Evolutionary conservation across 169 alveolate species (phyloP).

Genomic region (Plasmodium gonderi): DNA sequence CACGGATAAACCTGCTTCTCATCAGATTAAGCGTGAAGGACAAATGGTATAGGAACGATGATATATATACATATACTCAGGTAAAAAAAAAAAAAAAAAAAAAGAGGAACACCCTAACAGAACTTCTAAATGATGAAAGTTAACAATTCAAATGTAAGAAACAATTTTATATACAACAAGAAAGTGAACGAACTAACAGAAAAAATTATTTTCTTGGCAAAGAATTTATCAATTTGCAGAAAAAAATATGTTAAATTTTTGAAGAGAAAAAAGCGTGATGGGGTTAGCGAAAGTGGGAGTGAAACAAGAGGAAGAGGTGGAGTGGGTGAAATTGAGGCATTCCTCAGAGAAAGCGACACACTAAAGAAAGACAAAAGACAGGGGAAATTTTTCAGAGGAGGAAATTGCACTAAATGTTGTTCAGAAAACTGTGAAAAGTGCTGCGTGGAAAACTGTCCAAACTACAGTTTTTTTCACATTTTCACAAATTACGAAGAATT

Average conservation of each 20-base stretch:
- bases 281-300: not conserved
- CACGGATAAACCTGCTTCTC: not conserved
- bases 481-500: conserved; percentile 21
- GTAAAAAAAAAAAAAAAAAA: not conserved
- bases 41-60: not conserved
- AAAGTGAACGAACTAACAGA: not conserved
- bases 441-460: not conserved
- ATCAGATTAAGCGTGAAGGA: too few relatives aligned
- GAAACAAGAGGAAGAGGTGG: not conserved
- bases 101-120: not conserved
- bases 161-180: conserved; percentile 24
- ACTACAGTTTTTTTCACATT: not conserved
- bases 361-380: not conserved
- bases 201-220: conserved; percentile 7
- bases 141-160: not conserved
- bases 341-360: not conserved
- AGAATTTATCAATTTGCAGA: conserved; percentile 4
- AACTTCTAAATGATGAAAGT: not conserved
- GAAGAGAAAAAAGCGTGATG: not conserved
- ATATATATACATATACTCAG: not conserved
- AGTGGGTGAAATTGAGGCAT: not conserved
- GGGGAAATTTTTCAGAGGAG: not conserved
- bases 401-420: not conserved
- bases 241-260: conserved; percentile 20
- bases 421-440: not conserved